These are phyloP conservation scores for Botryotinia globosa DNA, from an alignment of 2,329 filamentous ascomycete genomes.

Conservation along the genomic window DNA sequence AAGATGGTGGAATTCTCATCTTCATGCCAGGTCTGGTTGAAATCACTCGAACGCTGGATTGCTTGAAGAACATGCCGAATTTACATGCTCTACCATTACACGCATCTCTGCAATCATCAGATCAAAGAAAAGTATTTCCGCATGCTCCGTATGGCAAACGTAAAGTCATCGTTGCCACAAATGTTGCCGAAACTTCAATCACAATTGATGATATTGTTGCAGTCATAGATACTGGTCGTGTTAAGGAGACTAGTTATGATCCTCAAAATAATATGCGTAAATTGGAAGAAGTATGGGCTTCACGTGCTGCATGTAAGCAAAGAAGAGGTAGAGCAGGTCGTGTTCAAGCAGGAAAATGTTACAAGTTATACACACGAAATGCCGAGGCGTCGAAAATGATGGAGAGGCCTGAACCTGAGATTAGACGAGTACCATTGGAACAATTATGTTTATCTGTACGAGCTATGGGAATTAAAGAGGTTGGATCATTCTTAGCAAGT, in stretches of 20 bases:
- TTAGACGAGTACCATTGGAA: conserved; percentile 86
- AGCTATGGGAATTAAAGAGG: conserved; percentile 86
- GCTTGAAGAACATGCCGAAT: conserved; percentile 61
- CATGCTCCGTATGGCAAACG: conserved; percentile 73
- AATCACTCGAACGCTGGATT: conserved; percentile 76
- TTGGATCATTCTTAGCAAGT: conserved; percentile 75
- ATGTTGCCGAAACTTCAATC: conserved; percentile 97
- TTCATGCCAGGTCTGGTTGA: conserved; percentile 91
- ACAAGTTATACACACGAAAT: conserved; percentile 88
- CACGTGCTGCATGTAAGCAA: conserved; percentile 89
- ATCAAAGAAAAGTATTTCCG: conserved; percentile 85
- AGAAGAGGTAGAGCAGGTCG: conserved; percentile 88
- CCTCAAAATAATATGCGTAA: conserved; percentile 89
- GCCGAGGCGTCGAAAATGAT: conserved; percentile 79
- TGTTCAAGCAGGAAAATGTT: conserved; percentile 87
- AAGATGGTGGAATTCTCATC: conserved; percentile 86
- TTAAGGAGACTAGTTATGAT: conserved; percentile 96
- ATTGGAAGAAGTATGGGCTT: conserved; percentile 93
- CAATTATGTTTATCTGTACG: conserved; percentile 92
- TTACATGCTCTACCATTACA: conserved; percentile 85
- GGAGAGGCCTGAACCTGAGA: conserved; percentile 88
- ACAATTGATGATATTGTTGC: conserved; percentile 97
- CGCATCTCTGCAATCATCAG: conserved; percentile 82
- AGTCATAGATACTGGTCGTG: conserved; percentile 90
- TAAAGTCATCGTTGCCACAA: conserved; percentile 92